phyloP scores from a whole-genome alignment of 2,329 filamentous ascomycete genomes.

The Nothopassalora personata region DNA sequence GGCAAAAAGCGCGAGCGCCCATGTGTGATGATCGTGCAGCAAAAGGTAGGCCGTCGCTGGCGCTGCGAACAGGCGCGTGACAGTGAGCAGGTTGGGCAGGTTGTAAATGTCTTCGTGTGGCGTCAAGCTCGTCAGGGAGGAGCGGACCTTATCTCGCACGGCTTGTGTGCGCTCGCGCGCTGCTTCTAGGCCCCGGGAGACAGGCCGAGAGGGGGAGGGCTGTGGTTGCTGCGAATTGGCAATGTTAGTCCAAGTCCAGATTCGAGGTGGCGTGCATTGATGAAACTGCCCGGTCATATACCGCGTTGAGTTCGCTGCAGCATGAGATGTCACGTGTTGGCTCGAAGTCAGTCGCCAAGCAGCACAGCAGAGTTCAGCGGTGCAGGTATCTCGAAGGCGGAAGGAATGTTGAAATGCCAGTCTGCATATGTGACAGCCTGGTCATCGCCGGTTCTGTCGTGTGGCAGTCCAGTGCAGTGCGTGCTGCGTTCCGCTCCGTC shows the following conservation, averaged over 20 bases:
- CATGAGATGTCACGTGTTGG: neutral
- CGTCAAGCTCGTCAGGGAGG: constrained; percentile 28
- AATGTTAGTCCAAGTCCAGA: neutral
- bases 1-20: constrained; percentile 78
- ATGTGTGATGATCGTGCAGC: constrained; percentile 71
- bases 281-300: neutral
- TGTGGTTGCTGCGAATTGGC: constrained; percentile 2
- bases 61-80: constrained; percentile 75
- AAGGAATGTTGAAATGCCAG: neutral
- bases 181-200: constrained; percentile 22
- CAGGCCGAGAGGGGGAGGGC: constrained; percentile 16
- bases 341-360: neutral
- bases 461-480: neutral
- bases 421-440: neutral
- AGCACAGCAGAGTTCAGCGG: neutral
- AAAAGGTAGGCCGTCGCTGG: constrained; percentile 86
- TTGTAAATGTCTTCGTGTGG: constrained; percentile 91
- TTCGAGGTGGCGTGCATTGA: neutral
- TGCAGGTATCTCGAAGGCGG: constrained; percentile 3
- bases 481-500: neutral
- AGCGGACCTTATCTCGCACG: constrained; percentile 28
- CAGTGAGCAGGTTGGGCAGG: constrained; percentile 87
- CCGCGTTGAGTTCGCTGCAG: neutral
- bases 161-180: constrained; percentile 28
- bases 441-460: neutral